These are phyloP conservation scores for Astrocystis sublimbata DNA, from an alignment of 495 filamentous ascomycete genomes.

Conservation along the genomic window DNA sequence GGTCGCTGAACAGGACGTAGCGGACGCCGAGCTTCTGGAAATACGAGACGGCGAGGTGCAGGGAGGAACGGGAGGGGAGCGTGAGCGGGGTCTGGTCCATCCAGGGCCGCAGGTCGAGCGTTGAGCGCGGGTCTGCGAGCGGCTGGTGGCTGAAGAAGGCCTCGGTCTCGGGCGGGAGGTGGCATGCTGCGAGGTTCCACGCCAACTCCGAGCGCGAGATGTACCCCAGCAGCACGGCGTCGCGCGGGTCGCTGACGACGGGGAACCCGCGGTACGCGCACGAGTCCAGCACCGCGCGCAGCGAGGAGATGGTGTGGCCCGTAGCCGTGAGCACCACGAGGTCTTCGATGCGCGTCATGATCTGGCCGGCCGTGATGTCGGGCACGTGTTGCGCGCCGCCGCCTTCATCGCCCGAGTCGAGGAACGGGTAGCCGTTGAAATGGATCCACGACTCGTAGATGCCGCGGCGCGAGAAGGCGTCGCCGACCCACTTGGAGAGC, in stretches of 20 bases:
- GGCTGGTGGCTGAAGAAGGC: slow-evolving; percentile 82
- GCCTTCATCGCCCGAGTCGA: slow-evolving; percentile 86
- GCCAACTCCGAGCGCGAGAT: slow-evolving; percentile 90
- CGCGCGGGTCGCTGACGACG: slow-evolving; percentile 73
- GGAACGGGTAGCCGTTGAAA: slow-evolving; percentile 92
- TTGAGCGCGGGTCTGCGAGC: slow-evolving; percentile 73
- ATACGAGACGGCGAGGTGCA: slow-evolving; percentile 82
- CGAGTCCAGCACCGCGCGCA: slow-evolving; percentile 65
- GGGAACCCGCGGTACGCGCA: slow-evolving; percentile 91
- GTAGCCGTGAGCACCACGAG: slow-evolving; percentile 81
- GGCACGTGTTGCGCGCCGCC: slow-evolving; percentile 60
- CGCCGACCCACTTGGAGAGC: slow-evolving; percentile 97
- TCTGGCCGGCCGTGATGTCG: slow-evolving; percentile 76
- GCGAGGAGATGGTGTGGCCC: slow-evolving; percentile 79
- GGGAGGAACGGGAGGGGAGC: slow-evolving; percentile 67
- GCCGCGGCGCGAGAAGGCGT: slow-evolving; percentile 89
- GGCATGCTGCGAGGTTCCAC: slow-evolving; percentile 71
- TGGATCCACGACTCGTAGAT: slow-evolving; percentile 99
- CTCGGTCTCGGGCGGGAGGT: slow-evolving; percentile 69
- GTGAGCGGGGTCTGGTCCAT: slow-evolving; percentile 99
- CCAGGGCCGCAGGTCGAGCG: slow-evolving; percentile 88
- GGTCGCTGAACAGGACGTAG: slow-evolving; percentile 84
- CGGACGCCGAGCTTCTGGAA: slow-evolving; percentile 91
- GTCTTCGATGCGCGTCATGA: slow-evolving; percentile 94
- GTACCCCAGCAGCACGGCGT: slow-evolving; percentile 81